Evolutionary conservation across 2,329 filamentous ascomycete genomes (phyloP), one percentile per base, ranked within the genome.

Genomic region (Botrytis cinerea): DNA sequence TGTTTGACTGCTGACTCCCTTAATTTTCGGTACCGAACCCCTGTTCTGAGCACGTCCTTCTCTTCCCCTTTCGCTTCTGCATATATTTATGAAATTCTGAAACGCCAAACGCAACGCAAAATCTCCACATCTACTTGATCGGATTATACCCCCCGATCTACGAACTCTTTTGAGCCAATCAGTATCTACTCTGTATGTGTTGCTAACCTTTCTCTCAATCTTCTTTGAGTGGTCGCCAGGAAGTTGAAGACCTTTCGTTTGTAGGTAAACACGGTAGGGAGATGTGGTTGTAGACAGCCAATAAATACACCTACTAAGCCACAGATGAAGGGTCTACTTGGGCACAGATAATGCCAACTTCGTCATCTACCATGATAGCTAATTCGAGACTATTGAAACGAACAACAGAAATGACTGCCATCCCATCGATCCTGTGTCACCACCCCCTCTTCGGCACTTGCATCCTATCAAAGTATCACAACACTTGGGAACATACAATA

Each of bases 281-380:
- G n/a, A 32, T 32, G 45, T n/a, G 22, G 45, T 66, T 48, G 28
- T 51, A 7, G 45, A 18, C 40, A 67, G 14, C 12, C 6, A 51
- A n/a, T 38, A 51, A 5, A 32, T 51, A 51, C 28, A 67, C 22
- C 45, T n/a, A 38, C 45, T 48, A 7, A 51, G 63, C 63, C 45
- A 67, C 20, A 51, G 63, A 51, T 51, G 8, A 67, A 51, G n/a
- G 63, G 63, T 51, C 63, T 66, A 46, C 25, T 63, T 63, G 61
- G n/a, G 61, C 28, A 46, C 16, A 48, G 28, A 66, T 38, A 51
- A 38, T 51, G 46, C 28, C 51, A 51, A 51, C 28, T 14, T 66
- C 28, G 28, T 66, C 28, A 48, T 66, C 63, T 67, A 18, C 43
- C 43, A 10, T 48, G 22, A 25, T 38, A 40, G 18, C 25, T 43